These are phyloP conservation scores for Lotmaria passim DNA, from an alignment of 208 protist species.

Conservation along the genomic window DNA sequence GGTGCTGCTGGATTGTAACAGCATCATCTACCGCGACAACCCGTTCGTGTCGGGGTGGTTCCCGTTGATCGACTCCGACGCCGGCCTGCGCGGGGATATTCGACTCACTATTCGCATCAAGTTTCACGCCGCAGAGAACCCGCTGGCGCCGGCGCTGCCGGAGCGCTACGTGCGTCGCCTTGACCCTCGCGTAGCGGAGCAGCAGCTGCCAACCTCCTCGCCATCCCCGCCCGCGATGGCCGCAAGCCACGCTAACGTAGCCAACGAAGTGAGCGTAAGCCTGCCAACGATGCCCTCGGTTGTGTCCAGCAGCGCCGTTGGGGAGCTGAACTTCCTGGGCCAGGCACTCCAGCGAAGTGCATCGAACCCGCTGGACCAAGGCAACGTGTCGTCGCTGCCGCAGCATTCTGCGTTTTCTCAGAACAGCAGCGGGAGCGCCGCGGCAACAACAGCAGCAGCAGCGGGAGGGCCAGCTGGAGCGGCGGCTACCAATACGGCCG, in stretches of 20 bases:
- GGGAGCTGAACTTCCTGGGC: neutral
- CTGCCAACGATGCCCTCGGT: slow-evolving; percentile 5
- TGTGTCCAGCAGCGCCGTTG: neutral
- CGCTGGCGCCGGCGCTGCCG: slow-evolving; percentile 76
- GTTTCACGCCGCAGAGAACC: slow-evolving; percentile 90
- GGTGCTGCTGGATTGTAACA: slow-evolving; percentile 93
- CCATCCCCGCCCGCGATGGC: neutral
- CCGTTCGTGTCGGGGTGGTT: slow-evolving; percentile 90
- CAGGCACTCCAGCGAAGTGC: slow-evolving; percentile 1
- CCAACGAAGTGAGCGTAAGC: slow-evolving; percentile 17
- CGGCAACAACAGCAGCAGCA: neutral
- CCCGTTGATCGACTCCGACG: slow-evolving; percentile 86
- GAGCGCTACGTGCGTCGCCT: slow-evolving; percentile 56
- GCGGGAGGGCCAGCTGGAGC: neutral
- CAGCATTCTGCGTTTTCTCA: neutral
- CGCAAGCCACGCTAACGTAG: too few species aligned
- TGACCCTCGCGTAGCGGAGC: slow-evolving; percentile 23
- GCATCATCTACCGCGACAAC: slow-evolving; percentile 75
- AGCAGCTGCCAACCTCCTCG: neutral
- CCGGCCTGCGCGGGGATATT: slow-evolving; percentile 85
- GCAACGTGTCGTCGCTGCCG: neutral
- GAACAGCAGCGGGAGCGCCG: neutral
- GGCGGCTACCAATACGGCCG: neutral
- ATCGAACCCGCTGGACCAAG: neutral
- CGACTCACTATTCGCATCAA: slow-evolving; percentile 90